Conservation (phyloP, 2,329 filamentous ascomycete species). For the Chaetomium olivaceum region DNA sequence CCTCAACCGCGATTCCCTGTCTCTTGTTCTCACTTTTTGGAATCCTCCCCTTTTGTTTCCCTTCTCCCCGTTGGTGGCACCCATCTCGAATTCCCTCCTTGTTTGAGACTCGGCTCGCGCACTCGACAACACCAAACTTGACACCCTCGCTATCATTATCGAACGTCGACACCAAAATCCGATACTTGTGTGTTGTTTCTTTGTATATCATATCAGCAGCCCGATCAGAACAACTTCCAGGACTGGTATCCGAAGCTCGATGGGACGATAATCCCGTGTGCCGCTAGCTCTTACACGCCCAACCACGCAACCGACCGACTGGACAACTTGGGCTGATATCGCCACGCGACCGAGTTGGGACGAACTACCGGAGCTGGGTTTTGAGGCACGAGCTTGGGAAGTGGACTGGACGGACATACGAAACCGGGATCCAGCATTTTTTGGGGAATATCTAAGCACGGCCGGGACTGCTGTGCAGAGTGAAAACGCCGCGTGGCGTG, state of each 20-base stretch:
- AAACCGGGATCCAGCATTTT: neutral
- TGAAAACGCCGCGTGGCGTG: neutral
- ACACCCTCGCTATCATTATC: neutral
- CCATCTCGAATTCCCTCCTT: constrained; percentile 30
- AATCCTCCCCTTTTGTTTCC: constrained; percentile 10
- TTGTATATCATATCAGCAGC: neutral
- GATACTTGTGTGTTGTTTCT: neutral
- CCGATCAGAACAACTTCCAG: neutral
- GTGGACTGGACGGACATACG: neutral
- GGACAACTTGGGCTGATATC: neutral
- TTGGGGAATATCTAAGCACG: neutral
- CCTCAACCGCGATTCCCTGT: constrained; percentile 18
- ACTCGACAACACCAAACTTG: constrained; percentile 14
- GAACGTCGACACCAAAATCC: neutral
- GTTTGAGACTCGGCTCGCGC: constrained; percentile 23
- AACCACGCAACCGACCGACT: neutral
- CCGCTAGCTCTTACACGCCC: constrained; percentile 8
- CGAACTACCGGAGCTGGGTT: constrained; percentile 17
- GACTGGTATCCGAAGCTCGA: constrained; percentile 22
- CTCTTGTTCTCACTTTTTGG: constrained; percentile 12
- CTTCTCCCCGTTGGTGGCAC: constrained; percentile 14
- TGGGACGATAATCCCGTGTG: constrained; percentile 18
- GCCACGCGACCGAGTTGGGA: neutral
- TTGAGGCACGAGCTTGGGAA: neutral
- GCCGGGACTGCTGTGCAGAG: neutral